These are phyloP conservation scores for Gossypioides kirkii DNA, from an alignment of 345 rosid genomes.

Conservation along the genomic window DNA sequence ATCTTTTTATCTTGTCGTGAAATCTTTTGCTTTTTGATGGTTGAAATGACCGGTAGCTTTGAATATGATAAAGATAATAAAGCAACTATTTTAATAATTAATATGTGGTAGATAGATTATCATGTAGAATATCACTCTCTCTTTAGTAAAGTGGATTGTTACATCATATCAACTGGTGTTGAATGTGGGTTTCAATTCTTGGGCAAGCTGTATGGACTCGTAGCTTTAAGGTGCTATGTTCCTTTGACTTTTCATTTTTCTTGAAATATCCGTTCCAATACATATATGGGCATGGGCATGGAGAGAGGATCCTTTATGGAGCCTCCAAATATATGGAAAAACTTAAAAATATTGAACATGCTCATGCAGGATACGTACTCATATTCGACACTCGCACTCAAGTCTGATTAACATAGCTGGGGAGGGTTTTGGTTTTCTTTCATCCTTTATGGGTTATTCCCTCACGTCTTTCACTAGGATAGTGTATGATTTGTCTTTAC, in stretches of 20 bases:
- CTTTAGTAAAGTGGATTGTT: slow-evolving; percentile 17
- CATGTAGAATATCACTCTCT: slow-evolving; percentile 11
- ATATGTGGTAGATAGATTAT: slow-evolving; percentile 22
- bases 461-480: neutral
- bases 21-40: neutral
- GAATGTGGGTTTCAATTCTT: slow-evolving; percentile 2
- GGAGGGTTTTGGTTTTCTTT: slow-evolving; percentile 18
- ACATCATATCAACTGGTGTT: slow-evolving; percentile 17
- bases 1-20: slow-evolving; percentile 4
- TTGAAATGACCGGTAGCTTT: slow-evolving; percentile 8
- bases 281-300: neutral
- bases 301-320: neutral
- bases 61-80: neutral
- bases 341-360: too few species aligned
- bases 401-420: neutral
- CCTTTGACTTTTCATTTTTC: neutral
- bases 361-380: too few species aligned
- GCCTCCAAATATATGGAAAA: neutral
- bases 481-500: neutral
- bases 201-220: slow-evolving; percentile 25
- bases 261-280: neutral
- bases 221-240: neutral
- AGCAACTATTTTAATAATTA: neutral
- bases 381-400: neutral
- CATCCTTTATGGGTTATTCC: slow-evolving; percentile 7